These are phyloP conservation scores for Leptographium lundbergii DNA, from an alignment of 2,329 filamentous ascomycete genomes.

Conservation along the genomic window DNA sequence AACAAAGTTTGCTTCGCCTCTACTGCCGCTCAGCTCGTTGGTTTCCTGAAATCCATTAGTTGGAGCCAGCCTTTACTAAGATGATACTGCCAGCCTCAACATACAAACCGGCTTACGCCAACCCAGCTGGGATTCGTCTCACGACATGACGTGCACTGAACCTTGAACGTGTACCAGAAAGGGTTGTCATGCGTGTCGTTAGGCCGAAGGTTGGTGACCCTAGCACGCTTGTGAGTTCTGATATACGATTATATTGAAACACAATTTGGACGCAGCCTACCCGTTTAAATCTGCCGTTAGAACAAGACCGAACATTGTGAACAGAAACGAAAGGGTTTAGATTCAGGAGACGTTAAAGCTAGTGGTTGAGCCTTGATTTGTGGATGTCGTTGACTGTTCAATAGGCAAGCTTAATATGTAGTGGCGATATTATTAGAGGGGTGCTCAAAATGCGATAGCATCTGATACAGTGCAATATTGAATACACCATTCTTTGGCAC, in stretches of 20 bases:
- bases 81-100: constrained; percentile 18
- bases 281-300: constrained; percentile 58
- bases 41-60: constrained; percentile 46
- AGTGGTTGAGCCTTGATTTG: not conserved
- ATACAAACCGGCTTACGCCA: constrained; percentile 76
- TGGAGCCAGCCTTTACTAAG: not conserved
- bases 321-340: not conserved
- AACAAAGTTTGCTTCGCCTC: constrained; percentile 97
- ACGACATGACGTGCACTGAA: constrained; percentile 95
- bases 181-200: constrained; percentile 68
- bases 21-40: constrained; percentile 83
- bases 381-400: not conserved
- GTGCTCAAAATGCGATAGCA: not conserved
- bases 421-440: not conserved
- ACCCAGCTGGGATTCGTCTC: constrained; percentile 83
- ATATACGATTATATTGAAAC: not conserved
- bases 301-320: constrained; percentile 50
- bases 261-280: constrained; percentile 27
- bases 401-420: too few relatives aligned
- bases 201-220: constrained; percentile 81
- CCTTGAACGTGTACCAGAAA: constrained; percentile 96
- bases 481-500: not conserved
- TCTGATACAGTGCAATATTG: not conserved
- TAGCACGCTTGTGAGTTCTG: constrained; percentile 23
- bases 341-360: not conserved